Percentiles rank a stretch among this genome's conserved stretches.
Conservation (phyloP, 257 asterid genomes). For the Salvia miltiorrhiza region DNA sequence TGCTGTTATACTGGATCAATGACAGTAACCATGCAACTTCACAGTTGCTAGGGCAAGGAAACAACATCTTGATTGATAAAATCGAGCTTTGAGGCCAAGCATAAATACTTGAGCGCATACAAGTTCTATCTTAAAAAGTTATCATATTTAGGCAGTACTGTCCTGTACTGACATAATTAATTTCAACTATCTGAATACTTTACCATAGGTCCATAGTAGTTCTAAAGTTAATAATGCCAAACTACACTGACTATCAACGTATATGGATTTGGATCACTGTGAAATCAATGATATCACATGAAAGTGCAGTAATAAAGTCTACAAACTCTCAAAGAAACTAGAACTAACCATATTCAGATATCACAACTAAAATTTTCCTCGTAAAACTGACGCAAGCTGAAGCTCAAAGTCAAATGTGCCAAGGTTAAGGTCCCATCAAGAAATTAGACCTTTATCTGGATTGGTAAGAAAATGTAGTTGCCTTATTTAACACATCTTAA, state of each 20-base stretch:
- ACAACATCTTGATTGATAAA: not conserved
- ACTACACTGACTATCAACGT: too few relatives aligned
- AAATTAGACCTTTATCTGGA: not conserved
- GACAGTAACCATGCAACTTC: too few relatives aligned
- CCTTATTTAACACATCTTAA: not conserved
- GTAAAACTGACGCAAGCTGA: not conserved
- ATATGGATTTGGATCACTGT: too few relatives aligned
- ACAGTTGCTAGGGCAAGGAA: too few relatives aligned
- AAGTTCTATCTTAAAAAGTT: not conserved
- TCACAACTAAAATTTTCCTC: not conserved
- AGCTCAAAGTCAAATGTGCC: not conserved
- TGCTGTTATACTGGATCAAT: too few relatives aligned
- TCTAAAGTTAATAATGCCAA: too few relatives aligned
- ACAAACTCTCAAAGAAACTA: not conserved
- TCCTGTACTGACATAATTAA: not conserved
- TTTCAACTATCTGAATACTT: not conserved
- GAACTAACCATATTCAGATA: not conserved
- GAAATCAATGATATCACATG: not conserved
- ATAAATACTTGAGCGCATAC: not conserved
- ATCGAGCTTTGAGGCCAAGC: not conserved
- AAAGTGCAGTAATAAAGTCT: not conserved
- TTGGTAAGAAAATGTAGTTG: not conserved
- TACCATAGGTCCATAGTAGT: not conserved
- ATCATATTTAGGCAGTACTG: not conserved
- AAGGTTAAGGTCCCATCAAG: too few relatives aligned